Evolutionary conservation across 83 land plant species (phyloP).

Genomic region (Larix sibirica): DNA sequence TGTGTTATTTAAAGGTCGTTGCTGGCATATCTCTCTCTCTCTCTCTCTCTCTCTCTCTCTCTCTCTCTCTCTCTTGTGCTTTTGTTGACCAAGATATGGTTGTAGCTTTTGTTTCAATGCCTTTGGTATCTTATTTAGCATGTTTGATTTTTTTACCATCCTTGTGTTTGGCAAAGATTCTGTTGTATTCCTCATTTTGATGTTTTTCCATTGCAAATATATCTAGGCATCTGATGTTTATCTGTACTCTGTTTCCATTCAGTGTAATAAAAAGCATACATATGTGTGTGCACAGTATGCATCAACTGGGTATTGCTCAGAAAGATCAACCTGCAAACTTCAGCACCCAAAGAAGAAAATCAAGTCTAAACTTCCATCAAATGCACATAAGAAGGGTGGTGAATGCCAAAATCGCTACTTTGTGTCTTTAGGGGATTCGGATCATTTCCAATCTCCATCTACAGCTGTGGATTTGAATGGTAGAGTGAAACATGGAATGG

Average conservation of each 20-base stretch:
- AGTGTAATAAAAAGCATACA: constrained; percentile 98
- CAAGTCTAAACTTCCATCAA: constrained; percentile 26
- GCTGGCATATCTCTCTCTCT: neutral
- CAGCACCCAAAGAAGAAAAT: constrained; percentile 78
- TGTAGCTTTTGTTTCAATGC: neutral
- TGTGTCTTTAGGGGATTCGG: constrained; percentile 16
- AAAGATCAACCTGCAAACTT: constrained; percentile 76
- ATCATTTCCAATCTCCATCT: neutral
- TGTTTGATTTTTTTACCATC: neutral
- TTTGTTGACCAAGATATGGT: neutral
- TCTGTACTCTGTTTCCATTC: constrained; percentile 21
- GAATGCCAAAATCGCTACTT: constrained; percentile 60
- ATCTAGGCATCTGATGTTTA: neutral
- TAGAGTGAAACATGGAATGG: neutral
- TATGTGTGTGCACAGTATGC: constrained; percentile 82
- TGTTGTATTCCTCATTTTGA: neutral
- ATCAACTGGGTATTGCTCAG: constrained; percentile 71
- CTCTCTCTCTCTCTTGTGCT: too few species aligned
- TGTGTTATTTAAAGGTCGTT: neutral
- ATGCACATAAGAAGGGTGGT: constrained; percentile 13
- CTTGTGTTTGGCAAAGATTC: neutral
- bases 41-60: neutral
- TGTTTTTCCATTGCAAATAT: neutral
- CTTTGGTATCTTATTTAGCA: neutral
- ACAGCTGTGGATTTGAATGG: neutral